phyloP scores from a whole-genome alignment of 75 land plant species.

The Adiantum capillusveneris region DNA sequence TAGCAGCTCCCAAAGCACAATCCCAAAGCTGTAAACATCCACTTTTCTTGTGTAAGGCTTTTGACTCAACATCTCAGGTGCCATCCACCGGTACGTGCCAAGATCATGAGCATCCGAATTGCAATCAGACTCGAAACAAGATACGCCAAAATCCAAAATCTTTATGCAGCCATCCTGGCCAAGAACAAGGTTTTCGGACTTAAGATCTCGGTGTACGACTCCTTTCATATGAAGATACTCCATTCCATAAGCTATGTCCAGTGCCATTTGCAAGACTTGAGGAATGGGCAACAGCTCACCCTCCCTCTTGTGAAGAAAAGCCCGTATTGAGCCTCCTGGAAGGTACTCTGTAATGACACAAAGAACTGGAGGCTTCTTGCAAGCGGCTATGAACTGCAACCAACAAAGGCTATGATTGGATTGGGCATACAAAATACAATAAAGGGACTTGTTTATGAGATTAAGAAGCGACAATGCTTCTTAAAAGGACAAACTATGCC shows the following conservation, averaged over 20 bases:
- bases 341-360: slow-evolving; percentile 85
- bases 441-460: too few relatives aligned
- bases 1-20: slow-evolving; percentile 7
- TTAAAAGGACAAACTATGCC: too few relatives aligned
- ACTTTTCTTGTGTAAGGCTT: slow-evolving; percentile 5
- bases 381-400: slow-evolving; percentile 76
- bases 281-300: slow-evolving; percentile 33
- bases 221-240: slow-evolving; percentile 34
- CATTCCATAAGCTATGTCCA: slow-evolving; percentile 70
- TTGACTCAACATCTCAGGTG: slow-evolving; percentile 30
- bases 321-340: slow-evolving; percentile 70
- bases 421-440: too few relatives aligned
- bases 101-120: slow-evolving; percentile 18
- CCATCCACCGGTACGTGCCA: slow-evolving; percentile 41
- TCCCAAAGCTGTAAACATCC: slow-evolving; percentile 10
- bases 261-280: slow-evolving; percentile 41
- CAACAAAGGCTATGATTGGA: background rate
- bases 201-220: slow-evolving; percentile 27
- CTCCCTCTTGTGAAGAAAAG: slow-evolving; percentile 64
- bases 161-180: slow-evolving; percentile 13
- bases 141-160: slow-evolving; percentile 31
- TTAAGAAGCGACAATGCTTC: too few relatives aligned
- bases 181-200: slow-evolving; percentile 35
- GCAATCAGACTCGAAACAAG: slow-evolving; percentile 20
- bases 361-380: slow-evolving; percentile 66